A percentile compares a stretch with the other conserved stretches of the same genome.
Conservation (phyloP, 257 asterid species). For the Nicotiana benthamiana region DNA sequence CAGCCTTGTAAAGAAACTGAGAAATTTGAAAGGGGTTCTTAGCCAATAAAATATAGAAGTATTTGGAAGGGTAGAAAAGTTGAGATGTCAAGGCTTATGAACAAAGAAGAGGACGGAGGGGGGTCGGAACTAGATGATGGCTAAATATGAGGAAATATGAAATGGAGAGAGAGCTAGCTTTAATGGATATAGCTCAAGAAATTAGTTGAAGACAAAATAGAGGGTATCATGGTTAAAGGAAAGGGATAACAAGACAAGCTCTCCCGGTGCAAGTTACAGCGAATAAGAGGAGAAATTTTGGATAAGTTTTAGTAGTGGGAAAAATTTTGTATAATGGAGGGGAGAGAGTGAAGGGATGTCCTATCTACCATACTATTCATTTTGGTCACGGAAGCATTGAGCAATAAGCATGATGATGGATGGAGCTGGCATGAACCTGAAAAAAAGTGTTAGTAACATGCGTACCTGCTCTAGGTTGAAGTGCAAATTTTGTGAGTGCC, state of each 20-base stretch:
- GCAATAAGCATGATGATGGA: not conserved
- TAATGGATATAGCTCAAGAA: not conserved
- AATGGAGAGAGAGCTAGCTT: not conserved
- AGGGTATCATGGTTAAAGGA: not conserved
- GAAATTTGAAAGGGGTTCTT: not conserved
- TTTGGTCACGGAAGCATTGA: not conserved
- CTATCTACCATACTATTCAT: not conserved
- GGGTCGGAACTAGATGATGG: not conserved
- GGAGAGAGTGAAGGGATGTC: not conserved
- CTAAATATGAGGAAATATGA: not conserved
- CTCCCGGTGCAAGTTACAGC: not conserved
- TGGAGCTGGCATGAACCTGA: not conserved
- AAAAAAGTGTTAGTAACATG: not conserved
- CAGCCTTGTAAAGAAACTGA: not conserved
- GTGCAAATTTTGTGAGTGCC: not conserved
- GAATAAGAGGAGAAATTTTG: not conserved
- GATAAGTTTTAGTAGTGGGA: too few relatives aligned
- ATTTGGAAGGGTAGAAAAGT: not conserved
- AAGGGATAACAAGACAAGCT: not conserved
- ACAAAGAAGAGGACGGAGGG: not conserved
- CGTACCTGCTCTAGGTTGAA: not conserved
- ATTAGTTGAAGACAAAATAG: not conserved
- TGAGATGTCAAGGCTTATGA: not conserved
- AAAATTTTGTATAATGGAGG: too few relatives aligned
- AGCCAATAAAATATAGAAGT: not conserved